Conservation (phyloP, 2,329 filamentous ascomycete genomes). For the Myriosclerotinia curreyana region DNA sequence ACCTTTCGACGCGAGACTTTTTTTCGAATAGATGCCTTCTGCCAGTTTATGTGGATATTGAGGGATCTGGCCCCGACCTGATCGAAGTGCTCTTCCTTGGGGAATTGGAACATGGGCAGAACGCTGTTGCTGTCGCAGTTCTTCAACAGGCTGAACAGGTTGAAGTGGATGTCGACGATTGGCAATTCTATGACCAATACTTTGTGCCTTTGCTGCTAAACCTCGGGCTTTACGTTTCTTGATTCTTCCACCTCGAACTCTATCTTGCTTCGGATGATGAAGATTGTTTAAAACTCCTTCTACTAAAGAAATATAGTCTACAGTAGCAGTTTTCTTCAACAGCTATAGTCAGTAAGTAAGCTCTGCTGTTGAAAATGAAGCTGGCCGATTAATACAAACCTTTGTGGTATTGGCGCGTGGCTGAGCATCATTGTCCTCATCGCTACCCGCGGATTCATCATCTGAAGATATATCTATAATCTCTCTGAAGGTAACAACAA, state of each 20-base stretch:
- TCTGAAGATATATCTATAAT: slow-evolving; percentile 2
- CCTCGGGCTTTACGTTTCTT: not conserved
- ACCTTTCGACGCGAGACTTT: not conserved
- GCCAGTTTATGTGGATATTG: not conserved
- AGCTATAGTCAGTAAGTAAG: not conserved
- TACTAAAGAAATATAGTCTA: not conserved
- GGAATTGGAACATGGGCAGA: not conserved
- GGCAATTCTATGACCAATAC: not conserved
- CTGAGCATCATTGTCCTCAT: not conserved
- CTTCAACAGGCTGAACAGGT: too few species aligned
- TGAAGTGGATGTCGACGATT: not conserved
- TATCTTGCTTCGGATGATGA: not conserved
- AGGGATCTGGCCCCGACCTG: slow-evolving; percentile 4
- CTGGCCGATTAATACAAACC: not conserved
- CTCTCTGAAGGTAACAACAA: not conserved
- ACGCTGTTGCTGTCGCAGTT: not conserved
- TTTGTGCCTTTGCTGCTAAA: not conserved
- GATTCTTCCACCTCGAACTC: slow-evolving; percentile 6
- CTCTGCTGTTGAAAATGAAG: not conserved
- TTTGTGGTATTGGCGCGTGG: not conserved
- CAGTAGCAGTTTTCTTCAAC: not conserved
- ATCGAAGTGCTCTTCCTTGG: not conserved
- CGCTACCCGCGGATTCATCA: not conserved
- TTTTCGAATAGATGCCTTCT: not conserved
- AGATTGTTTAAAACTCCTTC: not conserved